Conservation (phyloP, 2,329 filamentous ascomycete species). For the Microsporum ferrugineum region DNA sequence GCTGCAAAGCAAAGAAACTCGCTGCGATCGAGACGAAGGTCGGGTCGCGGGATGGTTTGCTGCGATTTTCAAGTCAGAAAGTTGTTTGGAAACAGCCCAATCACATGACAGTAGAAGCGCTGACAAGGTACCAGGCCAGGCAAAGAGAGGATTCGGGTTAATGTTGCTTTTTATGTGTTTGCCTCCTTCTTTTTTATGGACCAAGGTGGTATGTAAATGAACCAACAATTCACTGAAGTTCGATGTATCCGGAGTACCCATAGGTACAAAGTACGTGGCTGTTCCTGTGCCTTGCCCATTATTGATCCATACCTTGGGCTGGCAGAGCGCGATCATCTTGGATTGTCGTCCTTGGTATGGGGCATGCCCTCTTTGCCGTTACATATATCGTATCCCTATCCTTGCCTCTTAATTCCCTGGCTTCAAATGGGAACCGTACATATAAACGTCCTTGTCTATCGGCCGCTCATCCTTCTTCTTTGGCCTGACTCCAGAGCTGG, state of each 20-base stretch:
- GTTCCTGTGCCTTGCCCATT: not conserved
- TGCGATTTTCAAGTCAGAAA: not conserved
- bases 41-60: not conserved
- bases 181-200: not conserved
- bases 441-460: not conserved
- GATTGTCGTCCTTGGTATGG: conserved; percentile 1
- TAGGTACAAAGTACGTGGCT: not conserved
- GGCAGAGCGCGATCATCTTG: not conserved
- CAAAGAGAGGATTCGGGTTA: not conserved
- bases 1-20: not conserved
- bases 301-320: not conserved
- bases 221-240: not conserved
- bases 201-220: not conserved
- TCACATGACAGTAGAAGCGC: not conserved
- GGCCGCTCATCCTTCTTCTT: not conserved
- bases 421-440: not conserved
- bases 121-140: not conserved
- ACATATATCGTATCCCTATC: not conserved
- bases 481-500: not conserved
- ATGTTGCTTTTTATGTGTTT: not conserved
- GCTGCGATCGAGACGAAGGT: not conserved
- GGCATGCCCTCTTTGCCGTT: not conserved
- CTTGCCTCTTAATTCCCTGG: not conserved
- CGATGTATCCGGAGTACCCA: not conserved
- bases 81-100: not conserved